These are phyloP conservation scores for Xylariaceae sp. DNA, from an alignment of 2,329 filamentous ascomycete species.

Conservation along the genomic window DNA sequence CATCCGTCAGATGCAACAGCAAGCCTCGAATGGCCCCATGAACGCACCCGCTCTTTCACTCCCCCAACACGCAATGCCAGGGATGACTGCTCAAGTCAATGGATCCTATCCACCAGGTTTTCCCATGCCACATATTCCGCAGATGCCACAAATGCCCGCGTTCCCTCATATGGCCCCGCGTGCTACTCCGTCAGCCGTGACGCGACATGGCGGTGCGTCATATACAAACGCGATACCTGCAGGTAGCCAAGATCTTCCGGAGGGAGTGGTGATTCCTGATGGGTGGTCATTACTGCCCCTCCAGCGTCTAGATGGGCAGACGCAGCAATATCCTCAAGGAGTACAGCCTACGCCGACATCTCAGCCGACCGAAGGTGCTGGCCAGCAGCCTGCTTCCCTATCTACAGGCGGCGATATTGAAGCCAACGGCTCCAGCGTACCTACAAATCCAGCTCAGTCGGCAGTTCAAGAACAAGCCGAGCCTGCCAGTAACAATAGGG, in stretches of 20 bases:
- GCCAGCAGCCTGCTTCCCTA: constrained; percentile 7
- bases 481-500: too few relatives aligned
- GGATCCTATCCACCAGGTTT: constrained; percentile 3
- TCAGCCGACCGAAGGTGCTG: constrained; percentile 8
- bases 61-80: too few relatives aligned
- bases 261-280: constrained; percentile 59
- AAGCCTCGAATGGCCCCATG: too few relatives aligned
- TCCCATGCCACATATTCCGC: constrained; percentile 15
- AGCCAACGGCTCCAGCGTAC: too few relatives aligned
- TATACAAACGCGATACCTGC: constrained; percentile 51
- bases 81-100: too few relatives aligned
- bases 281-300: constrained; percentile 64
- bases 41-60: too few relatives aligned
- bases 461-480: too few relatives aligned
- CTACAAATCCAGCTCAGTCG: too few relatives aligned
- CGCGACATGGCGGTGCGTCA: constrained; percentile 42
- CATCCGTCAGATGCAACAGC: constrained; percentile 50
- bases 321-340: constrained; percentile 12
- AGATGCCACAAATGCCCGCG: constrained; percentile 1
- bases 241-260: constrained; percentile 57
- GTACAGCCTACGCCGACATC: constrained; percentile 9
- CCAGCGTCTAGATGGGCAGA: constrained; percentile 45
- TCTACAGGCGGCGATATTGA: too few relatives aligned
- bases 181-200: constrained; percentile 37
- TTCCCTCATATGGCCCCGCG: constrained; percentile 29